A percentile compares a stretch with the other conserved stretches of the same genome.
These are phyloP conservation scores for Barnettozyma wickerhamii DNA, from an alignment of 805 yeast species.

Conservation along the genomic window DNA sequence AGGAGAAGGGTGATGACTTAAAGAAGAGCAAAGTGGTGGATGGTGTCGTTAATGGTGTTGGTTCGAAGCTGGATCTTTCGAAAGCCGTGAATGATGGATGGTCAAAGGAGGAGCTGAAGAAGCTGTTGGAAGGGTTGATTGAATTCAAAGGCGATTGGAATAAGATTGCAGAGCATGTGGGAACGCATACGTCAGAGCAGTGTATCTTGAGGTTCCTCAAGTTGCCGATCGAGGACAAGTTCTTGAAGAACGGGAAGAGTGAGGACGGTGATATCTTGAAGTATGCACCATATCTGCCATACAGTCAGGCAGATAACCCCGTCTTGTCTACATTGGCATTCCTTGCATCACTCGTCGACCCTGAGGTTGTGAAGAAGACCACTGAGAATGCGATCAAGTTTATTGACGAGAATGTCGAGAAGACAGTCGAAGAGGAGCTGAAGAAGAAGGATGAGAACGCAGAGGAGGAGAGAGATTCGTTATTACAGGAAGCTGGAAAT, in stretches of 20 bases:
- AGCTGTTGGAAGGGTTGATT: slow-evolving; percentile 58
- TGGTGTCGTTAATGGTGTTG: slow-evolving; percentile 12
- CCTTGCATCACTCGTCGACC: slow-evolving; percentile 79
- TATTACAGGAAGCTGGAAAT: slow-evolving; percentile 55
- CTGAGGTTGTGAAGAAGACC: slow-evolving; percentile 80
- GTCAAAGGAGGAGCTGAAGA: slow-evolving; percentile 60
- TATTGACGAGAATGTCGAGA: slow-evolving; percentile 21
- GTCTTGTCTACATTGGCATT: slow-evolving; percentile 90
- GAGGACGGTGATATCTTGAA: slow-evolving; percentile 60
- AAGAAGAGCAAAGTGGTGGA: slow-evolving; percentile 2
- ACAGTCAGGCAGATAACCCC: slow-evolving; percentile 85
- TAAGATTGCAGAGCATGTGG: slow-evolving; percentile 61
- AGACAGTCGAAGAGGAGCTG: slow-evolving; percentile 15
- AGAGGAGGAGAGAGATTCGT: slow-evolving; percentile 8
- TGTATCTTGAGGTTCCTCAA: slow-evolving; percentile 77
- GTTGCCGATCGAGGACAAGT: slow-evolving; percentile 77
- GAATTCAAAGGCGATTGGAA: slow-evolving; percentile 75
- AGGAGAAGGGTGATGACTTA: slow-evolving; percentile 6
- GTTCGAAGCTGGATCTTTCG: background rate
- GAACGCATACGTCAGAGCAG: slow-evolving; percentile 67
- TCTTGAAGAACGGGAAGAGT: slow-evolving; percentile 26
- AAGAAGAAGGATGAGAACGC: slow-evolving; percentile 18
- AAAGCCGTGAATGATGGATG: slow-evolving; percentile 46
- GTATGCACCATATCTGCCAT: slow-evolving; percentile 80
- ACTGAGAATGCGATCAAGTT: slow-evolving; percentile 52